These are phyloP conservation scores for Fusarium sp. DNA, from an alignment of 2,329 filamentous ascomycete genomes.

Conservation along the genomic window DNA sequence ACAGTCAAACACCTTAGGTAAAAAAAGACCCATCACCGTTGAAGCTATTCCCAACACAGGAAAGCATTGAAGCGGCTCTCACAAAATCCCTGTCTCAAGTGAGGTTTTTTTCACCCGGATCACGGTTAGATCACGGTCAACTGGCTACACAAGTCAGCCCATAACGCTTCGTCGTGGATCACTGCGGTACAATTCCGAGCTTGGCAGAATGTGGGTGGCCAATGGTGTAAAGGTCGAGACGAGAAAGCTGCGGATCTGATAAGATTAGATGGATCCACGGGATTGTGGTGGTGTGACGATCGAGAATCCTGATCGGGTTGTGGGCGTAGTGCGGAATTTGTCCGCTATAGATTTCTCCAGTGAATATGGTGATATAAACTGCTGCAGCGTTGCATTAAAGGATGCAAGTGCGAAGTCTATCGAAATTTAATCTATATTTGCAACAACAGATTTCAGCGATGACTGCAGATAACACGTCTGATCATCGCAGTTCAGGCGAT, in stretches of 20 bases:
- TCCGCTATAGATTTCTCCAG: not conserved
- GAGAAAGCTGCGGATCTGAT: slow-evolving; percentile 39
- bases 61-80: not conserved
- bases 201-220: not conserved
- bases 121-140: slow-evolving; percentile 3
- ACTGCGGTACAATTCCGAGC: not conserved
- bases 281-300: not conserved
- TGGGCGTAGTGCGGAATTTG: slow-evolving; percentile 34
- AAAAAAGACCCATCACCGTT: not conserved
- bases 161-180: not conserved
- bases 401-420: not conserved
- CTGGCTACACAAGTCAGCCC: slow-evolving; percentile 9
- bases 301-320: slow-evolving; percentile 6
- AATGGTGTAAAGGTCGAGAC: not conserved
- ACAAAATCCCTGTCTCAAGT: not conserved
- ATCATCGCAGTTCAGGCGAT: slow-evolving; percentile 34
- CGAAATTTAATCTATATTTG: not conserved
- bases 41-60: slow-evolving; percentile 12
- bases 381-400: not conserved
- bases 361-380: slow-evolving; percentile 3
- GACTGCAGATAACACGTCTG: slow-evolving; percentile 21
- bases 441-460: slow-evolving; percentile 9
- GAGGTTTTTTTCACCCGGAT: slow-evolving; percentile 6
- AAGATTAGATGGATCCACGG: slow-evolving; percentile 46
- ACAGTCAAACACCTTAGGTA: not conserved